Percentiles rank a stretch among this genome's conserved stretches.
These are phyloP conservation scores for Ceratobasidium sp. DNA, from an alignment of 1,284 basidiomycete genomes.

Conservation along the genomic window DNA sequence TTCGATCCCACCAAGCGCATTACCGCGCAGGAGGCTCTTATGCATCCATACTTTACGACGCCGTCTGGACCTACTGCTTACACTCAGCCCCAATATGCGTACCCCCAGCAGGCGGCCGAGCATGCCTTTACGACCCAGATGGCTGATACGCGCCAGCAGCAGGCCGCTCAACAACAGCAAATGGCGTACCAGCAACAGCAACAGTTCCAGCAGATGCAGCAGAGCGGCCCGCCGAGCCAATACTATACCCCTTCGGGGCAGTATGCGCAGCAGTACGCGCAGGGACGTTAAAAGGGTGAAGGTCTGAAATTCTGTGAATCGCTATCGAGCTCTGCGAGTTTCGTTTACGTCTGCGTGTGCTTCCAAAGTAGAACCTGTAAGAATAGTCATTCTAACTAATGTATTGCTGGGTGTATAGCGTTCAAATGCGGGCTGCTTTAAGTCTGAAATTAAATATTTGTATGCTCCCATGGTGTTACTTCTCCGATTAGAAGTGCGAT, in stretches of 20 bases:
- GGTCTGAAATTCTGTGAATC: neutral
- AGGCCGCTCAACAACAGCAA: slow-evolving; percentile 54
- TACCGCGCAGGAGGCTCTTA: slow-evolving; percentile 90
- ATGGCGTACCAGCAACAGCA: slow-evolving; percentile 51
- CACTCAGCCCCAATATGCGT: slow-evolving; percentile 50
- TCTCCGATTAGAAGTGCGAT: slow-evolving; percentile 7
- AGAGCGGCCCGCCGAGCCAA: slow-evolving; percentile 33
- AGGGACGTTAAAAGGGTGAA: slow-evolving; percentile 21
- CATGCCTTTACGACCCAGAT: slow-evolving; percentile 36
- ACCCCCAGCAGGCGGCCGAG: slow-evolving; percentile 42
- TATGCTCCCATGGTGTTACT: neutral
- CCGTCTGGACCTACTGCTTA: slow-evolving; percentile 57
- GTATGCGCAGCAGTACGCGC: slow-evolving; percentile 38
- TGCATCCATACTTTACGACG: slow-evolving; percentile 91
- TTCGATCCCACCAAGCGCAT: slow-evolving; percentile 96
- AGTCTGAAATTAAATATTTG: neutral
- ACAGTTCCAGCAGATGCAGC: slow-evolving; percentile 44
- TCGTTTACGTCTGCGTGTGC: neutral
- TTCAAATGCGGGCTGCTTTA: neutral
- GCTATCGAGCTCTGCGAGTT: neutral
- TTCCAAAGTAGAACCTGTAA: slow-evolving; percentile 2
- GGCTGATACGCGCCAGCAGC: slow-evolving; percentile 47
- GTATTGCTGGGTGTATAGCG: slow-evolving; percentile 7
- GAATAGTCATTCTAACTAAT: slow-evolving; percentile 21
- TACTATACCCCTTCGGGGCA: slow-evolving; percentile 39